Conservation (phyloP, 2,329 filamentous ascomycete genomes). For the Xylaria sp. region DNA sequence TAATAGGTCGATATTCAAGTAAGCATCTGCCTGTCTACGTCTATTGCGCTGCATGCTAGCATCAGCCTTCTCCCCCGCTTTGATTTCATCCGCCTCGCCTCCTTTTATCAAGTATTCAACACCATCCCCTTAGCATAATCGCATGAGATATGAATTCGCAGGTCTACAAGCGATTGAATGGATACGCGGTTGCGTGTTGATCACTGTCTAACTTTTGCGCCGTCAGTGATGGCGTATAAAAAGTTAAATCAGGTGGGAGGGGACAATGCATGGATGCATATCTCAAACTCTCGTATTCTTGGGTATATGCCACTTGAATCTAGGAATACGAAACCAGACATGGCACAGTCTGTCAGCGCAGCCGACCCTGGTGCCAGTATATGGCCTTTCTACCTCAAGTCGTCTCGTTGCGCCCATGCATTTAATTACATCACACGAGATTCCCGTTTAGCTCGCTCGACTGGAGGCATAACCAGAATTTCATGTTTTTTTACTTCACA, state of each 20-base stretch:
- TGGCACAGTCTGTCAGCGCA: not conserved
- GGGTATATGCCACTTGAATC: not conserved
- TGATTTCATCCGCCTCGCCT: not conserved
- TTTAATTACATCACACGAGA: not conserved
- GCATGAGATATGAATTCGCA: not conserved
- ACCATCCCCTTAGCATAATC: not conserved
- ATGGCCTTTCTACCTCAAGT: not conserved
- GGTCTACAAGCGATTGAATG: not conserved
- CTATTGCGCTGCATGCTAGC: not conserved
- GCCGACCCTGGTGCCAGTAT: not conserved
- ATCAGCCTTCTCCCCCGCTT: constrained; percentile 24
- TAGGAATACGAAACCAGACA: not conserved
- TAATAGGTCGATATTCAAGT: constrained; percentile 42
- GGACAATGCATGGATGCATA: not conserved
- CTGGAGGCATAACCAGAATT: not conserved
- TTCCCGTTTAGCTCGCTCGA: not conserved
- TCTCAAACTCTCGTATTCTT: not conserved
- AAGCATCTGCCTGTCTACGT: constrained; percentile 19
- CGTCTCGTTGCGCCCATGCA: not conserved
- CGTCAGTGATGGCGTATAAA: not conserved
- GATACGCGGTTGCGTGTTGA: not conserved
- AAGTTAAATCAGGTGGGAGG: not conserved
- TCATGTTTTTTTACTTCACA: too few species aligned
- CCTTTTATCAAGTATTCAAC: not conserved
- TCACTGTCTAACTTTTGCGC: not conserved